Conservation (phyloP, 2,329 filamentous ascomycete species). For the Sporothrix curviconia region DNA sequence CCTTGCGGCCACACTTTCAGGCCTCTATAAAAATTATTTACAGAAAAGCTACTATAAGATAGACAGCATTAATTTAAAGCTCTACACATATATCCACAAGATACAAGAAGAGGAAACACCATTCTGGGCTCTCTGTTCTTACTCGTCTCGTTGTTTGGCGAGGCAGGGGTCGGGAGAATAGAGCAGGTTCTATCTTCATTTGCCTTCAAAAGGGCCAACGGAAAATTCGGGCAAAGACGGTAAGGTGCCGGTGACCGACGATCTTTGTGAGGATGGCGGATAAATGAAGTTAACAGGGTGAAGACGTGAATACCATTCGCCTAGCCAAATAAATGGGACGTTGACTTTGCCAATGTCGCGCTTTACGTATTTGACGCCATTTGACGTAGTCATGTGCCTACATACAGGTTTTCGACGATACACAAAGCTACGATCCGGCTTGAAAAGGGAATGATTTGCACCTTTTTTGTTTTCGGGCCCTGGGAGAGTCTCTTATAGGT, state of each 20-base stretch:
- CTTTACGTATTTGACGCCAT: not conserved
- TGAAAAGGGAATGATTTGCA: not conserved
- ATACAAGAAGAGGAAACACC: no score
- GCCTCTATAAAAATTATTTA: no score
- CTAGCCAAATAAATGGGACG: not conserved
- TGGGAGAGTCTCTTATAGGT: not conserved
- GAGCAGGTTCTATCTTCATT: no score
- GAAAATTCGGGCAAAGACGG: not conserved
- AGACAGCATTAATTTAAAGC: no score
- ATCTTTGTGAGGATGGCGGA: not conserved
- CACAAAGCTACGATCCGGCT: not conserved
- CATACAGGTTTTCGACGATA: not conserved
- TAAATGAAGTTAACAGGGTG: not conserved
- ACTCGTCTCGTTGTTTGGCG: no score
- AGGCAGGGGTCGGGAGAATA: no score
- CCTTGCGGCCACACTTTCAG: no score
- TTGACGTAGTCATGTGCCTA: not conserved
- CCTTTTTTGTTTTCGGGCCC: not conserved
- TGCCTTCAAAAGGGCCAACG: no score
- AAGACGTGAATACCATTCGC: not conserved
- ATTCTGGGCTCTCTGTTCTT: no score
- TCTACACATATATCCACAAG: no score
- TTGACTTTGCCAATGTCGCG: not conserved
- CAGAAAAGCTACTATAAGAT: no score
- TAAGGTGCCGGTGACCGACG: not conserved